phyloP scores from a whole-genome alignment of 129 eudicot genomes.

The Heracleum sosnowskyi region DNA sequence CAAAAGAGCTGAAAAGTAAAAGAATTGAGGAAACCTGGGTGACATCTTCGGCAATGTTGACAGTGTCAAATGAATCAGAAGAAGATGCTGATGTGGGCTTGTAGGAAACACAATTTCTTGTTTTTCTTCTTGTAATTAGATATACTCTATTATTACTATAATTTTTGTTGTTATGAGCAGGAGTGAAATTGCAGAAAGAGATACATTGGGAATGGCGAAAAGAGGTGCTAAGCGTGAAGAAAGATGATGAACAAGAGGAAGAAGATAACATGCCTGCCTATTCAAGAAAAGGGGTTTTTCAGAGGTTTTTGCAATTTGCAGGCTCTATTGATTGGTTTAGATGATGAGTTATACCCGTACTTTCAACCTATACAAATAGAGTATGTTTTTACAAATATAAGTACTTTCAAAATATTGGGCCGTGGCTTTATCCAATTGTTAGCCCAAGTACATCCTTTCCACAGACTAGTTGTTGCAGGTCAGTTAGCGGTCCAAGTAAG shows the following conservation, averaged over 20 bases:
- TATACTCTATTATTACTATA: background rate
- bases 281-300: background rate
- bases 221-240: background rate
- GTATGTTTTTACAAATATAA: too few species aligned
- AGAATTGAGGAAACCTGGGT: background rate
- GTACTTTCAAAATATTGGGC: too few species aligned
- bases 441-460: too few species aligned
- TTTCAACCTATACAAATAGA: too few species aligned
- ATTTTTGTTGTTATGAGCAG: background rate
- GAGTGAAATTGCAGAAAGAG: background rate
- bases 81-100: background rate
- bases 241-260: background rate
- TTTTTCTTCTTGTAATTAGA: background rate
- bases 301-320: constrained; percentile 4
- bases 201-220: background rate
- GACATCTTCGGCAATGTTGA: constrained; percentile 17
- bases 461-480: too few species aligned
- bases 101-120: background rate
- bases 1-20: background rate
- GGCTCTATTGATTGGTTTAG: background rate
- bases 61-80: background rate
- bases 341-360: too few species aligned
- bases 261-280: background rate
- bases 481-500: too few species aligned
- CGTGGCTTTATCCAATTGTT: too few species aligned